Percentiles rank a stretch among this genome's conserved stretches.
These are phyloP conservation scores for Pythium brachiatum DNA, from an alignment of 352 stramenopile genomes.

Conservation along the genomic window DNA sequence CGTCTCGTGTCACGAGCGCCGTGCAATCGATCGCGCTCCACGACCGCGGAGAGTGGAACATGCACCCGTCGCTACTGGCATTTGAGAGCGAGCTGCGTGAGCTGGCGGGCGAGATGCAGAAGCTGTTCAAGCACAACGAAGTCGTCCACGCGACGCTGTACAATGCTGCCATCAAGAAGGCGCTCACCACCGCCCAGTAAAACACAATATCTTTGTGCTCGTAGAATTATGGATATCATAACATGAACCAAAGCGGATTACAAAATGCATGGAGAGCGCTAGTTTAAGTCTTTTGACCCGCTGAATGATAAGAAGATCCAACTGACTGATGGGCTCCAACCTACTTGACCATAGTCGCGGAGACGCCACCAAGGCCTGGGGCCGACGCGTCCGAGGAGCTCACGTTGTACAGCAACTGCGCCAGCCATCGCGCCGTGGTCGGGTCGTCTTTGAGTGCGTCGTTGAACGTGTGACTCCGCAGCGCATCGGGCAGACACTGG, in stretches of 20 bases:
- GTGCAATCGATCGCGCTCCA: slow-evolving; percentile 29
- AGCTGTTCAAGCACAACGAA: slow-evolving; percentile 70
- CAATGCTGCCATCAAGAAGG: slow-evolving; percentile 36
- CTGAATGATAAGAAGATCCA: too few species aligned
- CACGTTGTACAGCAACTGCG: slow-evolving; percentile 94
- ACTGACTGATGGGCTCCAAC: too few species aligned
- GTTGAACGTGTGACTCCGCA: slow-evolving; percentile 96
- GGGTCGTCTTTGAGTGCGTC: slow-evolving; percentile 94
- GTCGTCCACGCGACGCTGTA: slow-evolving; percentile 59
- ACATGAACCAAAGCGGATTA: too few species aligned
- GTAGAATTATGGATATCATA: background rate
- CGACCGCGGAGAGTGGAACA: slow-evolving; percentile 19
- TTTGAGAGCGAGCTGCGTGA: slow-evolving; percentile 47
- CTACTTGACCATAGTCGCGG: slow-evolving; percentile 26
- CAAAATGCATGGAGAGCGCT: too few species aligned
- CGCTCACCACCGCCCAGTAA: background rate
- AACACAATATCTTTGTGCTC: background rate
- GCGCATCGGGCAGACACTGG: slow-evolving; percentile 92
- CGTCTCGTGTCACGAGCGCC: slow-evolving; percentile 31
- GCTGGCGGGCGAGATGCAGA: slow-evolving; percentile 29
- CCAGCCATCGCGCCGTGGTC: slow-evolving; percentile 96
- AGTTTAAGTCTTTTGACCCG: too few species aligned
- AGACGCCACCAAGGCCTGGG: slow-evolving; percentile 4
- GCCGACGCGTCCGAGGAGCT: slow-evolving; percentile 25
- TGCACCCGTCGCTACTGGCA: slow-evolving; percentile 51